phyloP scores from a whole-genome alignment of 2,329 filamentous ascomycete species.

The Sporothrix schenckii region DNA sequence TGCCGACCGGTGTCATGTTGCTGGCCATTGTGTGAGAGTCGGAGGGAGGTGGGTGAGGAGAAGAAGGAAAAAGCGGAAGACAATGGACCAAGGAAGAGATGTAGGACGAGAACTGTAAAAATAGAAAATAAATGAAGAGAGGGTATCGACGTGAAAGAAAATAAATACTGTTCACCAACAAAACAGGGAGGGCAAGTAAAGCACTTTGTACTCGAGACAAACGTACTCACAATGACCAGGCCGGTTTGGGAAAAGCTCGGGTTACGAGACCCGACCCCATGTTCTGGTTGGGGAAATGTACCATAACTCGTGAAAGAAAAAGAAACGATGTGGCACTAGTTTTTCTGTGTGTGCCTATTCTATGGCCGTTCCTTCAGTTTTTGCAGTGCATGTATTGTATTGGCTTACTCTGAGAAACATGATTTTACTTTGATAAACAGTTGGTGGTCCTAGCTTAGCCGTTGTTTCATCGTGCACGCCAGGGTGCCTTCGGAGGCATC shows the following conservation, averaged over 20 bases:
- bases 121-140: neutral
- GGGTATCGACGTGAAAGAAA: neutral
- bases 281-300: constrained; percentile 19
- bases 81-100: neutral
- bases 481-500: constrained; percentile 10
- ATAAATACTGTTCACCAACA: neutral
- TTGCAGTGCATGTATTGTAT: neutral
- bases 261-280: constrained; percentile 30
- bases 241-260: constrained; percentile 28
- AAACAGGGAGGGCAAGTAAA: constrained; percentile 25
- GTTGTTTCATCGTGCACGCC: neutral
- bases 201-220: constrained; percentile 27
- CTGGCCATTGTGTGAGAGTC: constrained; percentile 27
- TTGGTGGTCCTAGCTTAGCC: neutral
- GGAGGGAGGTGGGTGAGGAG: neutral
- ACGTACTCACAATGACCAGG: neutral
- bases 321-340: neutral
- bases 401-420: constrained; percentile 9
- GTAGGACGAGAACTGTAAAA: neutral
- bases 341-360: constrained; percentile 6
- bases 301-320: neutral
- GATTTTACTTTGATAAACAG: neutral
- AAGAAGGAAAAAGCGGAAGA: neutral
- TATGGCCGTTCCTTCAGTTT: neutral
- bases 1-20: constrained; percentile 23